Conservation (phyloP, 106 monocot species). For the Narthecium ossifragum region DNA sequence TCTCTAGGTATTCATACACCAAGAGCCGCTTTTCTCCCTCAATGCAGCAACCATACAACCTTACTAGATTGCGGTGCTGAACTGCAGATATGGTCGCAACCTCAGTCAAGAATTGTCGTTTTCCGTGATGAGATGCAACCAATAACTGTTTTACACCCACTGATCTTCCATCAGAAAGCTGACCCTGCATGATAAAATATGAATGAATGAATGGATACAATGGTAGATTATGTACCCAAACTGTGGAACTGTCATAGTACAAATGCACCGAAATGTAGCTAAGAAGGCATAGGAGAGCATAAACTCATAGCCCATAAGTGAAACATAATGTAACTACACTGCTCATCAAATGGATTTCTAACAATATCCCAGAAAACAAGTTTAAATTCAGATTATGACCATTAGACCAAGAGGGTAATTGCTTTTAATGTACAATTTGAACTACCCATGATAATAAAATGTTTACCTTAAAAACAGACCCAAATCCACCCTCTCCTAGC, state of each 20-base stretch:
- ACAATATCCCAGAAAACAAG: no score
- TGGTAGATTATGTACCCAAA: no score
- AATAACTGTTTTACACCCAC: slow-evolving; percentile 86
- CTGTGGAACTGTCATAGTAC: no score
- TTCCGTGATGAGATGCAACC: slow-evolving; percentile 69
- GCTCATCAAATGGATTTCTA: no score
- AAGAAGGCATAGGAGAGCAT: not conserved
- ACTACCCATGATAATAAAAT: no score
- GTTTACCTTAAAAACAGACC: slow-evolving; percentile 62
- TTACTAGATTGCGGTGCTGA: slow-evolving; percentile 84
- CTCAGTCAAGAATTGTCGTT: slow-evolving; percentile 75
- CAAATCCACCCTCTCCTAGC: slow-evolving; percentile 81
- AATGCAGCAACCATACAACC: slow-evolving; percentile 77
- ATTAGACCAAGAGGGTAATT: no score
- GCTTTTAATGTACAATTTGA: no score
- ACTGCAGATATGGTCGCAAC: slow-evolving; percentile 82
- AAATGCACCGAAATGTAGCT: no score
- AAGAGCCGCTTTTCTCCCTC: slow-evolving; percentile 63
- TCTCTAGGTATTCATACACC: slow-evolving; percentile 76
- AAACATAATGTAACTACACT: no score
- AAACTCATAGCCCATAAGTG: not conserved
- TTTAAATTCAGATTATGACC: no score
- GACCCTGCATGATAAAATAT: slow-evolving; percentile 55
- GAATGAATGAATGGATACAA: no score
- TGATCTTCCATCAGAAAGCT: slow-evolving; percentile 65